A percentile compares a stretch with the other conserved stretches of the same genome.
Conservation (phyloP, 2,329 filamentous ascomycete species). For the Ceratocystis variospora region DNA sequence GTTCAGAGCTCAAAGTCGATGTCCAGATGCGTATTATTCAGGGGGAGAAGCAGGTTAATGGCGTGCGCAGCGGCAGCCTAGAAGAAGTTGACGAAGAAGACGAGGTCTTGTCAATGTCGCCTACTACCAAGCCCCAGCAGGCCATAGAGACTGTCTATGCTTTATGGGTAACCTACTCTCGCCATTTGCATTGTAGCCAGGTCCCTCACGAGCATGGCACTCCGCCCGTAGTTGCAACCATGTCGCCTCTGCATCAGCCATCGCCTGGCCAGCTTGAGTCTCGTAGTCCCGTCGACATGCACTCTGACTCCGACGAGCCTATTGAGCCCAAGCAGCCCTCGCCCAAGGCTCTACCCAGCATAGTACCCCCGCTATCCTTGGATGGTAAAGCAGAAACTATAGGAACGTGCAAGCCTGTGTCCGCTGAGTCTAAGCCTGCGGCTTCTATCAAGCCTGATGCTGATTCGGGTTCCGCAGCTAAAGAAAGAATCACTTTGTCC, state of each 20-base stretch:
- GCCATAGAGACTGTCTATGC: constrained; percentile 78
- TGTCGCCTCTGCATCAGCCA: constrained; percentile 64
- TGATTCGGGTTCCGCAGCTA: not conserved
- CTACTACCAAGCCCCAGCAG: constrained; percentile 24
- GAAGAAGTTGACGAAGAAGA: constrained; percentile 45
- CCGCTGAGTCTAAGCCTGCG: not conserved
- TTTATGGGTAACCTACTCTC: constrained; percentile 92
- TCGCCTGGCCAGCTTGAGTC: constrained; percentile 51
- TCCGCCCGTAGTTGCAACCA: constrained; percentile 46
- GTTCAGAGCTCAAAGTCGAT: constrained; percentile 82
- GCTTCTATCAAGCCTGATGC: not conserved
- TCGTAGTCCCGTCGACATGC: constrained; percentile 17
- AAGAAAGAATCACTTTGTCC: not conserved
- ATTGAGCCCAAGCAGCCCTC: constrained; percentile 26
- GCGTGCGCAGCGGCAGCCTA: constrained; percentile 46
- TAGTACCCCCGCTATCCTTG: constrained; percentile 12
- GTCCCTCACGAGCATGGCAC: constrained; percentile 43
- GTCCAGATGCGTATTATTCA: constrained; percentile 94
- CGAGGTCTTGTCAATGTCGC: not conserved
- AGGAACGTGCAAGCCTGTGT: not conserved
- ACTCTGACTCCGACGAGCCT: constrained; percentile 18
- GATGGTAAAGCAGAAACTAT: constrained; percentile 6
- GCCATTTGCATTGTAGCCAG: constrained; percentile 70
- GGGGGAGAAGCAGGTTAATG: constrained; percentile 56
- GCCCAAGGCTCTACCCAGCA: constrained; percentile 20